Conservation (phyloP, 2,329 filamentous ascomycete genomes). For the Colletotrichum falcatum region DNA sequence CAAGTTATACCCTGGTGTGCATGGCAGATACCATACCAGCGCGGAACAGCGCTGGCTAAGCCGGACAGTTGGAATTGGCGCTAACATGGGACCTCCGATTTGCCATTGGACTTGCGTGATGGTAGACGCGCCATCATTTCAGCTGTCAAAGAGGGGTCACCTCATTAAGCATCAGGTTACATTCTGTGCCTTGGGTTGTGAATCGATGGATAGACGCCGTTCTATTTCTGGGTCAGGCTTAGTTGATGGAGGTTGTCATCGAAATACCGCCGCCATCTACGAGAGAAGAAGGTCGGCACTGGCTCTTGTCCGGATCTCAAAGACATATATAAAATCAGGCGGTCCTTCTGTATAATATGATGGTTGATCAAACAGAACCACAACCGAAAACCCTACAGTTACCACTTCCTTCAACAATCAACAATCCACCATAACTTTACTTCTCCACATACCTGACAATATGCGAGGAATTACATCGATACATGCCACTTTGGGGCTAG, state of each 20-base stretch:
- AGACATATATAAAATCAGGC: neutral
- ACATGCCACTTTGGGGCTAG: slow-evolving; percentile 11
- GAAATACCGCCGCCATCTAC: no score
- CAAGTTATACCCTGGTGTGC: no score
- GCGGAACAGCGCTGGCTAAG: neutral
- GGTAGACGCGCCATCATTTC: neutral
- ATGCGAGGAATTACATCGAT: slow-evolving; percentile 18
- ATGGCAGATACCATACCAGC: neutral
- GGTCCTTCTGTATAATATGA: neutral
- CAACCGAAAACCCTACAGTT: neutral
- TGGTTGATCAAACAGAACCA: neutral
- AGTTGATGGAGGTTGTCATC: neutral
- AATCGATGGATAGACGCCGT: neutral
- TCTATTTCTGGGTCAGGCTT: neutral
- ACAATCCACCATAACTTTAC: neutral
- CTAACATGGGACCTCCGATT: neutral
- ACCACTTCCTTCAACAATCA: neutral
- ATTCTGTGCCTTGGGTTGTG: neutral
- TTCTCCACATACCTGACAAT: neutral
- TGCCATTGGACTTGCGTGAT: neutral
- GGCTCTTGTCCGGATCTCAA: accelerated
- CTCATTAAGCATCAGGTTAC: neutral
- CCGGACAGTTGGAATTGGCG: neutral
- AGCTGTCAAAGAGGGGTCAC: neutral
- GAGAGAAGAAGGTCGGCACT: neutral